Evolutionary conservation across 495 filamentous ascomycete genomes (phyloP).

Genomic region (Clohesyomyces aquaticus): DNA sequence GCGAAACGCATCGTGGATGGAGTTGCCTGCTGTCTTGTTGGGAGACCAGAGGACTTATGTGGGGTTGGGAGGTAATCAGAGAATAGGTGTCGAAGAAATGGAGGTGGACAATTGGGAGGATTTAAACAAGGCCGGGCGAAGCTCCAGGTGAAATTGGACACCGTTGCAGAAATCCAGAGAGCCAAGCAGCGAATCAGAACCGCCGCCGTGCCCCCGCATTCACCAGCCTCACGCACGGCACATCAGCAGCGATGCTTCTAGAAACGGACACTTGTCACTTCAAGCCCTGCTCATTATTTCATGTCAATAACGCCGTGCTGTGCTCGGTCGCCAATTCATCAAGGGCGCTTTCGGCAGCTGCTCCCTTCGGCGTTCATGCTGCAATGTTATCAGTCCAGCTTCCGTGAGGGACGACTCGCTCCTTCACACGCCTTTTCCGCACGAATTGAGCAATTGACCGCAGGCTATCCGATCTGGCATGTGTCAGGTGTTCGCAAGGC

Average conservation of each 20-base stretch:
- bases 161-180: neutral
- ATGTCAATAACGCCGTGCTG: neutral
- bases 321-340: neutral
- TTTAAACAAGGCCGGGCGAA: neutral
- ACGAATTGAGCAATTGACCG: too few species aligned
- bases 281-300: neutral
- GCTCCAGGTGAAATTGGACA: neutral
- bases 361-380: too few species aligned
- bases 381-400: too few species aligned
- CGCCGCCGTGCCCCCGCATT: neutral
- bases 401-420: too few species aligned
- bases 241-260: neutral
- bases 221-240: neutral
- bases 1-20: slow-evolving; percentile 46
- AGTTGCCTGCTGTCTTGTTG: slow-evolving; percentile 29
- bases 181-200: neutral
- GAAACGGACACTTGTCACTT: slow-evolving; percentile 1
- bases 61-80: neutral
- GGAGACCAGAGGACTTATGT: slow-evolving; percentile 23
- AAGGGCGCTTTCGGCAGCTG: too few species aligned
- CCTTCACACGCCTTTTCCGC: too few species aligned
- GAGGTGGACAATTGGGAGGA: slow-evolving; percentile 2
- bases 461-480: too few species aligned
- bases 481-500: too few species aligned
- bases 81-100: slow-evolving; percentile 2